phyloP scores from a whole-genome alignment of 768 basidiomycete genomes.

The Leccinum uliginosum region DNA sequence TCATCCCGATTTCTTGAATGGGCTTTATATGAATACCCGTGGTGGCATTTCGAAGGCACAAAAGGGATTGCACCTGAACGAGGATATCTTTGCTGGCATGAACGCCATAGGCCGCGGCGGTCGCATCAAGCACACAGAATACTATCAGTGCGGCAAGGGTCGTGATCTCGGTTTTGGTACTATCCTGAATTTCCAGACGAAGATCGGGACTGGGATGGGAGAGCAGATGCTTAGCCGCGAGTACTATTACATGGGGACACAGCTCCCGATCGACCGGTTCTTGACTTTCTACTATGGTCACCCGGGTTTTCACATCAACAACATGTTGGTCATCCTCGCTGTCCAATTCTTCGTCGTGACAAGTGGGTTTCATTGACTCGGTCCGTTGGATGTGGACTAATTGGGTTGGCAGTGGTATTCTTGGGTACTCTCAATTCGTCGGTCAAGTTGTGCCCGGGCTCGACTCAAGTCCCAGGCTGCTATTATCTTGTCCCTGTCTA shows the following conservation, averaged over 20 bases:
- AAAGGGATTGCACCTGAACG: constrained; percentile 98
- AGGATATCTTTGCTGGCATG: constrained; percentile 99
- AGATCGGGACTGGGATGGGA: constrained; percentile 99
- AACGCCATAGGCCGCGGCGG: constrained; percentile 96
- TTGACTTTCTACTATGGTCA: constrained; percentile 99
- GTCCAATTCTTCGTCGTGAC: constrained; percentile 94
- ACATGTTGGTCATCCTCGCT: constrained; percentile 96
- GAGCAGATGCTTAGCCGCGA: constrained; percentile 99
- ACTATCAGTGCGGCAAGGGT: constrained; percentile 98
- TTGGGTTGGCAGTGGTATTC: constrained; percentile 70
- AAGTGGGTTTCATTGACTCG: constrained; percentile 45
- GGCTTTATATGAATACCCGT: constrained; percentile 95
- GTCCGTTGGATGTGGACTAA: constrained; percentile 13
- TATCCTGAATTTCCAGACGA: constrained; percentile 99
- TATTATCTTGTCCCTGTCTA: constrained; percentile 94
- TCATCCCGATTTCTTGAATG: constrained; percentile 99
- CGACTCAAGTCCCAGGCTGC: constrained; percentile 68
- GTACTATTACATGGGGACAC: constrained; percentile 98
- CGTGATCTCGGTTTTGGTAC: constrained; percentile 99
- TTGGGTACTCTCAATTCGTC: constrained; percentile 87
- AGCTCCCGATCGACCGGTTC: constrained; percentile 97
- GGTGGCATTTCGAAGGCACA: constrained; percentile 99
- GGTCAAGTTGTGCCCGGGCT: constrained; percentile 77
- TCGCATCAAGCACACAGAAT: constrained; percentile 98
- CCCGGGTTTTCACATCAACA: constrained; percentile 99